These are phyloP conservation scores for Trichoderma reesei DNA, from an alignment of 495 filamentous ascomycete genomes.

Conservation along the genomic window DNA sequence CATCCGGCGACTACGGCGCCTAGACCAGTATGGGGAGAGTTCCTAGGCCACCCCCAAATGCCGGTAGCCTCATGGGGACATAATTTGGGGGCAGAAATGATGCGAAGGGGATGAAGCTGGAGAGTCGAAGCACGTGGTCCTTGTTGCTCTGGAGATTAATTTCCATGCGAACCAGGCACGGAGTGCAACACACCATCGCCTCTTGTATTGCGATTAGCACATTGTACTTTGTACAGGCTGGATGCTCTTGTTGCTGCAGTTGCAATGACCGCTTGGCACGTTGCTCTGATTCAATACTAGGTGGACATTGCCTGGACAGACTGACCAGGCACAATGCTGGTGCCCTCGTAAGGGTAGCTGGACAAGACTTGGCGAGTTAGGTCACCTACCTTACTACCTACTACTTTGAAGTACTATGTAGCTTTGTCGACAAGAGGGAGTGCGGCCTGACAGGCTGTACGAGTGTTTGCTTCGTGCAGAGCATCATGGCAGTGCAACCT, in stretches of 20 bases:
- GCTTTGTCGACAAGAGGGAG: no score
- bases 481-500: no score
- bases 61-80: not conserved
- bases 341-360: not conserved
- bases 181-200: not conserved
- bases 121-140: not conserved
- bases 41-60: not conserved
- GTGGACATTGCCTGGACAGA: no score
- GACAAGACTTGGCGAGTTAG: not conserved
- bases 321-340: not conserved
- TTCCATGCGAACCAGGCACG: not conserved
- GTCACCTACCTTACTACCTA: no score
- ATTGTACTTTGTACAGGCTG: not conserved
- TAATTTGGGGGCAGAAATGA: not conserved
- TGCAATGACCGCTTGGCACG: no score
- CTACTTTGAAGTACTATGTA: no score
- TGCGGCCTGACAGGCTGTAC: no score
- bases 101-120: not conserved
- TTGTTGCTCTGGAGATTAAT: not conserved
- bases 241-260: no score
- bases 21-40: not conserved
- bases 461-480: no score
- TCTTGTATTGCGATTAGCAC: not conserved
- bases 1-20: not conserved
- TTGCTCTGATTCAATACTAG: no score